Base-by-base conservation (phyloP, 768 basidiomycete species). In the Russula virescens region DNA sequence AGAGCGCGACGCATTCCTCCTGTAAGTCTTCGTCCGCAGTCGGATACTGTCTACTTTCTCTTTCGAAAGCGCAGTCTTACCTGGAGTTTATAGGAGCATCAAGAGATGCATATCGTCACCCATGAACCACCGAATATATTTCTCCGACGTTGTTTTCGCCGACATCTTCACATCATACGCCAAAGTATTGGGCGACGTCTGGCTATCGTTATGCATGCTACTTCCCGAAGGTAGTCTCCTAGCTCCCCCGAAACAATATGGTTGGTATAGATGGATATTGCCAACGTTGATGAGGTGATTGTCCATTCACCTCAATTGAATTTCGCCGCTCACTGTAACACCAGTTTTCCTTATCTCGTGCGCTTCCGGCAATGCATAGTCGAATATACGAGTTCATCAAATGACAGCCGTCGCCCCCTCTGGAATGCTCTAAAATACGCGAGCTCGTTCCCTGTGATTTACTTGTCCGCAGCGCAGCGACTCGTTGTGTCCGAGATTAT, bases 141-240 rank as follows among this genome's bases (percentile, higher is more conserved):
- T 99, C 75, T 85, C 86, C 31, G 97, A 99, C 72, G 85, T 99
- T 25, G 83, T 98, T 48, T 85, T 96, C 62, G 95, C 96, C 62
- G 97, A 98, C 79, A 84, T 98, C 64, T 83, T 95, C 70, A 99
- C 97, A 2, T 98, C 95, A 2, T 96, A 91, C 70, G 95, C 97
- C 40, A 98, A 97, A 77, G 94, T 99, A 45, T 77, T 98, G 21
- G 96, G 96, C 14, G 97, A 98, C 70, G 76, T 94, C 46, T 98
- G 92, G 92, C 77, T 98, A 48, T 93, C 91, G 5, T 68, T 87
- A 19, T 86, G 82, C 71, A 94, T 95, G 86, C 79, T 98, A n/a
- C 80, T 91, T 65, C 87, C 88, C 13, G 88, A 91, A 42, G 88
- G 90, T 50, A 89, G 87, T 66, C 78, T 95, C 46, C 75, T 91